phyloP scores from a whole-genome alignment of 2,329 filamentous ascomycete genomes.

The Zalaria sp. region DNA sequence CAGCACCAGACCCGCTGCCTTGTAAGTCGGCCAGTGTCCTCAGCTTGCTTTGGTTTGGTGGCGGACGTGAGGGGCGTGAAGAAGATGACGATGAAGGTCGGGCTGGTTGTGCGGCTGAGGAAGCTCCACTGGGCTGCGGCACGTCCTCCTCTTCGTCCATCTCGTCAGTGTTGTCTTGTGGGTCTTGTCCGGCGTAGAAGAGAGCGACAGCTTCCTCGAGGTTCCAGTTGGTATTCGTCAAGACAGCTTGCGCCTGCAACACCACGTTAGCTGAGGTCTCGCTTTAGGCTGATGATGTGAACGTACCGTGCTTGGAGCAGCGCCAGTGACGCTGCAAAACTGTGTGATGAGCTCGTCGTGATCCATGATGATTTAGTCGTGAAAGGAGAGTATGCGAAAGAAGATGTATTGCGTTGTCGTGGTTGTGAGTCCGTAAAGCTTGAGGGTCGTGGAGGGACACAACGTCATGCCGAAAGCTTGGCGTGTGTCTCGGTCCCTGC shows the following conservation, averaged over 20 bases:
- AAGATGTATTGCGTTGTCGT: background rate
- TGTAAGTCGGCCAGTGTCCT: conserved; percentile 32
- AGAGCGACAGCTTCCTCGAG: conserved; percentile 29
- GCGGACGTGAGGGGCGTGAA: conserved; percentile 6
- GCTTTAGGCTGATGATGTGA: background rate
- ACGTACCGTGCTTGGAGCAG: conserved; percentile 17
- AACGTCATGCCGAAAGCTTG: background rate
- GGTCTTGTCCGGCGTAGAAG: conserved; percentile 26
- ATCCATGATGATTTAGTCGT: conserved; percentile 12
- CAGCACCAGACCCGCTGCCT: conserved; percentile 35
- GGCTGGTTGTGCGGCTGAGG: conserved; percentile 6
- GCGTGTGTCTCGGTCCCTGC: background rate
- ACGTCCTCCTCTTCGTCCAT: conserved; percentile 18
- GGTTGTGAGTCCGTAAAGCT: background rate
- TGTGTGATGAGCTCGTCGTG: conserved; percentile 19
- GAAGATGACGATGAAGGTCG: conserved; percentile 6
- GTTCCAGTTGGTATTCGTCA: conserved; percentile 30
- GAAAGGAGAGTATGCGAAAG: background rate
- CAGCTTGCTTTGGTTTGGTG: conserved; percentile 18
- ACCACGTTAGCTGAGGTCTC: background rate
- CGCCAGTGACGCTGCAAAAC: conserved; percentile 22
- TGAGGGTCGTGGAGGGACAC: background rate
- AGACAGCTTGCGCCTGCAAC: conserved; percentile 27
- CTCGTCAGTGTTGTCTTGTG: conserved; percentile 18
- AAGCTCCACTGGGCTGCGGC: background rate